Evolutionary conservation across 306 rosid genomes (phyloP).

Genomic region (Rosa rugosa): DNA sequence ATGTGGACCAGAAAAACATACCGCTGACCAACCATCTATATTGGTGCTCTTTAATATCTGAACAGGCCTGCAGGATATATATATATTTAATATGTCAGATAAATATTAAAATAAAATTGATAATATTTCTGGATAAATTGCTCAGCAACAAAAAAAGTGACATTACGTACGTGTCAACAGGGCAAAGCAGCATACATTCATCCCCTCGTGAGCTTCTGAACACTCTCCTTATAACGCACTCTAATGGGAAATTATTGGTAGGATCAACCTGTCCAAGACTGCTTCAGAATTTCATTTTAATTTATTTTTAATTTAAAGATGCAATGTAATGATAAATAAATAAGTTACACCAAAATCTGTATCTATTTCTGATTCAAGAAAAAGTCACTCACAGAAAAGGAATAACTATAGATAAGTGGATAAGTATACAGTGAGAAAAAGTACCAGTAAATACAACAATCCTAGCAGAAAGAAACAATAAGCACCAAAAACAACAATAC

Average conservation of each 20-base stretch:
- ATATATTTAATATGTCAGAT: not conserved
- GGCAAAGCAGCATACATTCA: constrained; percentile 85
- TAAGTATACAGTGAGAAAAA: not conserved
- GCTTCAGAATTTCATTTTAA: constrained; percentile 22
- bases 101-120: constrained; percentile 12
- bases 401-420: not conserved
- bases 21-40: constrained; percentile 82
- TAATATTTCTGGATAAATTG: constrained; percentile 2
- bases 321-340: not conserved
- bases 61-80: constrained; percentile 65
- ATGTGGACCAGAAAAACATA: constrained; percentile 45
- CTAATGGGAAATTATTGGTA: constrained; percentile 63
- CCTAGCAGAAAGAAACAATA: not conserved
- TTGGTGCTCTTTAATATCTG: constrained; percentile 78
- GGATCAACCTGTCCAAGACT: constrained; percentile 72
- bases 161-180: constrained; percentile 81
- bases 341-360: not conserved
- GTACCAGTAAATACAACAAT: not conserved
- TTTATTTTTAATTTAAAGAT: not conserved
- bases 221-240: constrained; percentile 82
- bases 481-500: not conserved
- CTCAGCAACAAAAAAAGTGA: constrained; percentile 4
- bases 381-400: not conserved
- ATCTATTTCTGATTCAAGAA: not conserved
- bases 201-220: constrained; percentile 74